Evolutionary conservation across 108 stramenopile genomes (phyloP).

Genomic region (Nitzschia inconspicua): DNA sequence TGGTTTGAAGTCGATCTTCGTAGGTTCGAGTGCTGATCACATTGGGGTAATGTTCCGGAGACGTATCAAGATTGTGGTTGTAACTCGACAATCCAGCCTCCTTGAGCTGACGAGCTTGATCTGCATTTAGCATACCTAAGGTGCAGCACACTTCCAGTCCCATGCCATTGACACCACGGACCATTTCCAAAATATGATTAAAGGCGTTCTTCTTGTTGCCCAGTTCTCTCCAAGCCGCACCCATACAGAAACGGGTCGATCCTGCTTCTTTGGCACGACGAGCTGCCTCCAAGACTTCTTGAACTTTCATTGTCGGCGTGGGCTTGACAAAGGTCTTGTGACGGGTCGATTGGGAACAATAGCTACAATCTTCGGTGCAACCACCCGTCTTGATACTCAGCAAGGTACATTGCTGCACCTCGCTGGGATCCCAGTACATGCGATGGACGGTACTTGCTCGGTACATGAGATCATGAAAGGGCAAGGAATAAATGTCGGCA

Average conservation of each 20-base stretch:
- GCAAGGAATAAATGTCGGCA: conserved; percentile 83
- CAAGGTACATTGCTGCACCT: conserved; percentile 97
- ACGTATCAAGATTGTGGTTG: conserved; percentile 98
- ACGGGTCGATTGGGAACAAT: conserved; percentile 93
- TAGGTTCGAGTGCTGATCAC: conserved; percentile 93
- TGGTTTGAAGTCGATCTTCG: conserved; percentile 93
- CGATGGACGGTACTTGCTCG: conserved; percentile 92
- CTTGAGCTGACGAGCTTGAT: conserved; percentile 95
- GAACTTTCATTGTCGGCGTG: conserved; percentile 96
- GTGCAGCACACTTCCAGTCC: conserved; percentile 97
- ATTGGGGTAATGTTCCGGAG: conserved; percentile 95
- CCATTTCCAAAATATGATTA: conserved; percentile 94
- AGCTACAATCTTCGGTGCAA: conserved; percentile 97
- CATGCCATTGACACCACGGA: conserved; percentile 89
- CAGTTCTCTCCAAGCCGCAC: conserved; percentile 96
- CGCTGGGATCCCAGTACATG: conserved; percentile 95
- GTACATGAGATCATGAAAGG: conserved; percentile 97
- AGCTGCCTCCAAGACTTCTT: conserved; percentile 95
- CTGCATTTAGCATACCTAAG: conserved; percentile 93
- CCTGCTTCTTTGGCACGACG: conserved; percentile 94
- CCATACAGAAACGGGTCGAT: conserved; percentile 98
- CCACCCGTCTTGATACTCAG: conserved; percentile 97
- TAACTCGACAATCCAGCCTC: conserved; percentile 95
- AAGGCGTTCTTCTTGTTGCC: conserved; percentile 98
- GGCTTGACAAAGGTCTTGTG: conserved; percentile 99